These are phyloP conservation scores for Psilocybe tampanensis DNA, from an alignment of 768 basidiomycete genomes.

Conservation along the genomic window DNA sequence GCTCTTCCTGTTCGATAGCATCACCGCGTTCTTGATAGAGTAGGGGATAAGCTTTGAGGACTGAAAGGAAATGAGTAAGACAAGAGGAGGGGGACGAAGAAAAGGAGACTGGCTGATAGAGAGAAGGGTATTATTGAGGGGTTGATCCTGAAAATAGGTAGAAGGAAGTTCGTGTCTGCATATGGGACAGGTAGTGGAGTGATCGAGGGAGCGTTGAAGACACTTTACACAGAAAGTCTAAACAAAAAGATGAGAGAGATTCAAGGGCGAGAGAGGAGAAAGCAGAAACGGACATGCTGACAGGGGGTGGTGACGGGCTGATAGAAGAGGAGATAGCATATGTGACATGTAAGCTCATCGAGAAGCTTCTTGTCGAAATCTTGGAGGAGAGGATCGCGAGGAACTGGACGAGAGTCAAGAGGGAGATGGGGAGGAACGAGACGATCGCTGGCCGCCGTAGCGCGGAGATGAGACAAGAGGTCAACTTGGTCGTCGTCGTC, in stretches of 20 bases:
- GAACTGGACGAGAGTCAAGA: constrained; percentile 22
- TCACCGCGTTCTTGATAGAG: constrained; percentile 63
- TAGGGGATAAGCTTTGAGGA: constrained; percentile 69
- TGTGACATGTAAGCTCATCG: constrained; percentile 83
- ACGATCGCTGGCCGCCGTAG: constrained; percentile 31
- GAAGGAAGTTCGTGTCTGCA: constrained; percentile 81
- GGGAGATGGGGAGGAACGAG: constrained; percentile 33
- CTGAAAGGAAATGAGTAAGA: constrained; percentile 32
- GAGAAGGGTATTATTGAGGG: constrained; percentile 71
- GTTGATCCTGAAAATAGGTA: constrained; percentile 81
- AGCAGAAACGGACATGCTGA: constrained; percentile 73
- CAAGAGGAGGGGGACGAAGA: background rate
- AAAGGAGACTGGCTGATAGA: constrained; percentile 56
- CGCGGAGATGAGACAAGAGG: constrained; percentile 40
- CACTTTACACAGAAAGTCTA: constrained; percentile 93
- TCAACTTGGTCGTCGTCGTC: constrained; percentile 29
- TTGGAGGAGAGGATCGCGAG: constrained; percentile 27
- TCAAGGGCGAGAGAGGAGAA: constrained; percentile 2
- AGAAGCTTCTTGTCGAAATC: constrained; percentile 64
- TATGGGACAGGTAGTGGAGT: constrained; percentile 79
- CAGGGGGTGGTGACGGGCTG: constrained; percentile 93
- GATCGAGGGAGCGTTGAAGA: constrained; percentile 89
- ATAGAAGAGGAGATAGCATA: constrained; percentile 83
- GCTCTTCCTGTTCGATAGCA: constrained; percentile 74
- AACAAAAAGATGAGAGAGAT: constrained; percentile 15